Percentiles rank a stretch among this genome's conserved stretches.
These are phyloP conservation scores for Chlorella ohadii DNA, from an alignment of 139 green algal genomes.

Conservation along the genomic window DNA sequence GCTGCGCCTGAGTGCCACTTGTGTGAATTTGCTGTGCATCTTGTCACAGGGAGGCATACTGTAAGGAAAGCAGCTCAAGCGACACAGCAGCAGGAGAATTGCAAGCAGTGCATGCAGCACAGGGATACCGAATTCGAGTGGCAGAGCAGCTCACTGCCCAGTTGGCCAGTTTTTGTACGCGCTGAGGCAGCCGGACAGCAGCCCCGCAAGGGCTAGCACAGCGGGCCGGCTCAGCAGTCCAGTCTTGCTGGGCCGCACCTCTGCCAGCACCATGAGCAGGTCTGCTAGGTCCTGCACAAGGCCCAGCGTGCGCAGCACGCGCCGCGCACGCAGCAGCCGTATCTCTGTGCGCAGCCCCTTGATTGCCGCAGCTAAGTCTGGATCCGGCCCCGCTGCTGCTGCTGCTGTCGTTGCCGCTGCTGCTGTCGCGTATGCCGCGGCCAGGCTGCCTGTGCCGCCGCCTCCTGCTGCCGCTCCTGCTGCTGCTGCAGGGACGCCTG, in stretches of 20 bases:
- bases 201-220: constrained; percentile 64
- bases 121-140: no score
- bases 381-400: neutral
- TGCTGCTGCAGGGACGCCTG: no score
- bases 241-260: constrained; percentile 33
- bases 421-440: no score
- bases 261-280: constrained; percentile 45
- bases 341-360: constrained; percentile 52
- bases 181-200: constrained; percentile 75
- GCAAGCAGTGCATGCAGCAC: no score
- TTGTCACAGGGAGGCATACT: no score
- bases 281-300: constrained; percentile 80
- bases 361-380: constrained; percentile 17
- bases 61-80: no score
- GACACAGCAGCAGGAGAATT: no score
- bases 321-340: constrained; percentile 43
- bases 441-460: no score
- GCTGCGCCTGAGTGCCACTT: no score
- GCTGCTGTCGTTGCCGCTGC: no score
- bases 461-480: no score
- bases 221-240: constrained; percentile 48
- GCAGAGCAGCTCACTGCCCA: neutral
- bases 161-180: constrained; percentile 85
- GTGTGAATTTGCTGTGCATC: no score
- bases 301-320: constrained; percentile 65